Conservation (phyloP, 148 eudicot species). For the Fagopyrum esculentum region DNA sequence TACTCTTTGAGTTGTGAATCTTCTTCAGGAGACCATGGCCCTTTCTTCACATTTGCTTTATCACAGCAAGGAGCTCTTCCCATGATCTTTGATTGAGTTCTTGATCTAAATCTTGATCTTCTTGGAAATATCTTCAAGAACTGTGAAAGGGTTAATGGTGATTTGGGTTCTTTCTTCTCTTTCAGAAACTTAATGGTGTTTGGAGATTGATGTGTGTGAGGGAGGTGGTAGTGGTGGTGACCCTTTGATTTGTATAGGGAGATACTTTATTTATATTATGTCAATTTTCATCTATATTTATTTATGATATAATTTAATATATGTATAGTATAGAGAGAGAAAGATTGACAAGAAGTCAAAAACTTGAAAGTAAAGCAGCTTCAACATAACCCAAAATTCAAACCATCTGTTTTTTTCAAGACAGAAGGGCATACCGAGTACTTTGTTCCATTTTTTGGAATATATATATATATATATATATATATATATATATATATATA, state of each 20-base stretch:
- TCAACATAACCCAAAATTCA: neutral
- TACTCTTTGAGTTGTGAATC: constrained; percentile 67
- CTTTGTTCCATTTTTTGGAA: neutral
- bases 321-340: neutral
- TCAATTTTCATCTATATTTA: neutral
- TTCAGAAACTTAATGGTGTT: neutral
- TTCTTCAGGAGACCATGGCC: constrained; percentile 91
- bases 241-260: neutral
- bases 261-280: constrained; percentile 3
- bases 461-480: no score
- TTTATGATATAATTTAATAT: neutral
- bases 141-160: neutral
- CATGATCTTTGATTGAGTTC: constrained; percentile 24
- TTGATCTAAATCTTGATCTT: neutral
- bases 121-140: no score
- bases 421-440: neutral
- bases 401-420: neutral
- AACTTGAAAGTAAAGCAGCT: constrained; percentile 5
- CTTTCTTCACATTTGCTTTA: constrained; percentile 84
- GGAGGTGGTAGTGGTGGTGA: neutral
- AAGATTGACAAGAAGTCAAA: neutral
- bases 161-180: neutral
- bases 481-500: no score
- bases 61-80: constrained; percentile 94
- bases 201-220: neutral